Evolutionary conservation across 441 rosid species (phyloP).

Genomic region (Metrosideros polymorpha): DNA sequence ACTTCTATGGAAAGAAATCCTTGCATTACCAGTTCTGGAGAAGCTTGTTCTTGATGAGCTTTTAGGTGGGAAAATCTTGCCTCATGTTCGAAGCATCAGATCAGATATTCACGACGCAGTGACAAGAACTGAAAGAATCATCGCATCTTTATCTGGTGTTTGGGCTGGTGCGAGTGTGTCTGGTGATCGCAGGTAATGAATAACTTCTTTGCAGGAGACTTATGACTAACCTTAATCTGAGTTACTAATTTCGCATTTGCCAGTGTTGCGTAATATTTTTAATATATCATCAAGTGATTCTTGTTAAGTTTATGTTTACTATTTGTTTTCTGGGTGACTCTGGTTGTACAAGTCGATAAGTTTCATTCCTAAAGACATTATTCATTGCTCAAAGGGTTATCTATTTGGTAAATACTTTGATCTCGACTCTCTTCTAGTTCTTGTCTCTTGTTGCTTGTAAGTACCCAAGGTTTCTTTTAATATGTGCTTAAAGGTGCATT

Average conservation of each 20-base stretch:
- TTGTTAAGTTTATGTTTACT: not conserved
- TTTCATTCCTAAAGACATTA: not conserved
- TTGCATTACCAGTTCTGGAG: slow-evolving; percentile 72
- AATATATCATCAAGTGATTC: not conserved
- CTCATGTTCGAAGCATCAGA: slow-evolving; percentile 72
- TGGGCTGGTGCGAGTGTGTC: slow-evolving; percentile 69
- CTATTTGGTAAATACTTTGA: not conserved
- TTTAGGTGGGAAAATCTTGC: slow-evolving; percentile 67
- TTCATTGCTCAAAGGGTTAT: not conserved
- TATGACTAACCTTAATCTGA: not conserved
- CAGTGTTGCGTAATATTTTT: not conserved
- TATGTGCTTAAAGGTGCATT: not conserved
- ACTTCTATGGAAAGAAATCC: slow-evolving; percentile 84
- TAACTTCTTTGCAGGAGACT: not conserved
- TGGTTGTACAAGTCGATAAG: not conserved
- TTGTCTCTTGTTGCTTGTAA: not conserved
- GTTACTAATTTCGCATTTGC: not conserved
- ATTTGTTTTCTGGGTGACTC: not conserved
- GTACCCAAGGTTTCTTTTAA: not conserved
- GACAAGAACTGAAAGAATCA: slow-evolving; percentile 70
- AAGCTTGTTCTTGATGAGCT: slow-evolving; percentile 81
- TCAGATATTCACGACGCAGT: slow-evolving; percentile 84
- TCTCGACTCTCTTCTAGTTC: not conserved
- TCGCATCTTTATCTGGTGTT: slow-evolving; percentile 69
- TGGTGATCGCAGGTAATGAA: slow-evolving; percentile 42